A percentile compares a stretch with the other conserved stretches of the same genome.
Conservation (phyloP, 176 grass and related monocot genomes). For the Aechmea fasciata region DNA sequence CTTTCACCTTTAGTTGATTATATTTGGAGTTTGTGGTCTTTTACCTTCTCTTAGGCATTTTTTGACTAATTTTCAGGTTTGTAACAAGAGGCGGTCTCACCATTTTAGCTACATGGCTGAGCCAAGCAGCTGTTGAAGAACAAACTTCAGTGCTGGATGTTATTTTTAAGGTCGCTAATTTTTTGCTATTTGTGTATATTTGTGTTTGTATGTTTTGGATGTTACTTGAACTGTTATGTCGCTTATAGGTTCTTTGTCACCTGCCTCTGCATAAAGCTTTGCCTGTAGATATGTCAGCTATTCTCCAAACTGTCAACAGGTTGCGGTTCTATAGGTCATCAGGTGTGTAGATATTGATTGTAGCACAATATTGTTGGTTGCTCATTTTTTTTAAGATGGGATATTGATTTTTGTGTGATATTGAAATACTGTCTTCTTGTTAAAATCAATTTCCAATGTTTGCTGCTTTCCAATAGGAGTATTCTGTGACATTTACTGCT, state of each 20-base stretch:
- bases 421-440: constrained; percentile 7
- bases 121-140: constrained; percentile 68
- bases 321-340: constrained; percentile 91
- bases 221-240: constrained; percentile 16
- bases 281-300: constrained; percentile 62
- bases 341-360: constrained; percentile 49
- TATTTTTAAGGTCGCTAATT: constrained; percentile 74
- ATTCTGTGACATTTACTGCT: no score
- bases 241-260: constrained; percentile 69
- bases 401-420: background rate
- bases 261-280: constrained; percentile 83
- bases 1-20: constrained; percentile 26
- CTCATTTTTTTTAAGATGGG: background rate
- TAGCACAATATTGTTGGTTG: background rate
- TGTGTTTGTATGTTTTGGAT: constrained; percentile 2
- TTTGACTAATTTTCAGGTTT: constrained; percentile 46
- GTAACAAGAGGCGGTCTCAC: constrained; percentile 68
- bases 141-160: constrained; percentile 82
- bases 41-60: background rate
- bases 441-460: background rate
- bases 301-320: constrained; percentile 75
- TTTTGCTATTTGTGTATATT: constrained; percentile 23
- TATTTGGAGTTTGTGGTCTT: background rate
- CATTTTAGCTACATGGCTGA: constrained; percentile 82
- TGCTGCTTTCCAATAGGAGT: no score